A percentile compares a stretch with the other conserved stretches of the same genome.
Evolutionary conservation across 345 rosid species (phyloP).

Genomic region (Mangifera indica): DNA sequence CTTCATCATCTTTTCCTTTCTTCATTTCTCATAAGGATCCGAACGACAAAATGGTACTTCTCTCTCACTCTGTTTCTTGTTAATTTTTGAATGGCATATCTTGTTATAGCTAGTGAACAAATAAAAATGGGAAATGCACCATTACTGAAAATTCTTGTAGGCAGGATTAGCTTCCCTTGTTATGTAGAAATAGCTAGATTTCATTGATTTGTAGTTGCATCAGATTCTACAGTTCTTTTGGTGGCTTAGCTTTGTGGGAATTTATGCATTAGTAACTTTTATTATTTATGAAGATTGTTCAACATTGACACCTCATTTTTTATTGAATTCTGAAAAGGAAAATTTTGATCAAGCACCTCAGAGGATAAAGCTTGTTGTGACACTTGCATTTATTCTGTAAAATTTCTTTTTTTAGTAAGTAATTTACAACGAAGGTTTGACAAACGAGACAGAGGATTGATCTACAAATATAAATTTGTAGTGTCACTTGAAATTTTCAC

Average conservation of each 20-base stretch:
- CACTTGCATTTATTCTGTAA: too few species aligned
- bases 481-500: too few species aligned
- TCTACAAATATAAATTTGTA: too few species aligned
- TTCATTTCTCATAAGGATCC: constrained; percentile 20
- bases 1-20: constrained; percentile 30
- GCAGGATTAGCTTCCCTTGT: neutral
- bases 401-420: too few species aligned
- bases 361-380: too few species aligned
- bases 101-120: neutral
- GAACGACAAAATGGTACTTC: constrained; percentile 51
- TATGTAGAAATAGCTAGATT: neutral
- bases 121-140: neutral
- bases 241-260: neutral
- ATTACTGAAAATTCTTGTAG: neutral
- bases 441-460: too few species aligned
- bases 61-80: neutral
- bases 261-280: neutral
- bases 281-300: neutral
- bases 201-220: neutral
- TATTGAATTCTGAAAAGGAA: too few species aligned
- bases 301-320: too few species aligned
- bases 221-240: neutral
- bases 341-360: neutral
- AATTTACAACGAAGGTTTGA: too few species aligned
- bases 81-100: neutral